Conservation (phyloP, 805 yeast genomes). For the Myxozyma neotropica region DNA sequence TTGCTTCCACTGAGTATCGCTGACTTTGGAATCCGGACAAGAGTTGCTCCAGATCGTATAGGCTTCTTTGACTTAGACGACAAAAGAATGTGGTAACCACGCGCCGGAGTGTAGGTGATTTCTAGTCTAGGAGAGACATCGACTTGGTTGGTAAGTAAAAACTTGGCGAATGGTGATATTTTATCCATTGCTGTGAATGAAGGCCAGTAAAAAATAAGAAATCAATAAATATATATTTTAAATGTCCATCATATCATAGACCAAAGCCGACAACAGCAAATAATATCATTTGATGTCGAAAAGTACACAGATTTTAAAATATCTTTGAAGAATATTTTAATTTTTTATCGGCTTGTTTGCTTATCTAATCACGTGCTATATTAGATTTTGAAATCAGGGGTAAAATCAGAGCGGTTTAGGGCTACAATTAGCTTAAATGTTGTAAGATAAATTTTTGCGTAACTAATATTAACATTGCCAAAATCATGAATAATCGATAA, state of each 20-base stretch:
- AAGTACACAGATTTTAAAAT: no score
- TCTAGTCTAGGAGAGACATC: constrained; percentile 15
- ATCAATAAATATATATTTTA: background rate
- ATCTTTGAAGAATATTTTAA: no score
- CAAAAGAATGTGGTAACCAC: constrained; percentile 23
- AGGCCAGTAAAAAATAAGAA: background rate
- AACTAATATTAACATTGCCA: no score
- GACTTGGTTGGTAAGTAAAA: constrained; percentile 13
- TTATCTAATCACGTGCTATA: background rate
- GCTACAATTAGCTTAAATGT: no score
- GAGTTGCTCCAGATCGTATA: constrained; percentile 24
- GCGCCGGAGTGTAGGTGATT: constrained; percentile 13
- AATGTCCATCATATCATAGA: no score
- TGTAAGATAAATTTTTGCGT: no score
- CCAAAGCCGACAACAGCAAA: no score
- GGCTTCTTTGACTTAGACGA: constrained; percentile 33
- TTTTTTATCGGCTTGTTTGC: background rate
- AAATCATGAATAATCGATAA: no score
- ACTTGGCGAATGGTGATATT: constrained; percentile 9
- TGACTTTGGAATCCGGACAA: constrained; percentile 43
- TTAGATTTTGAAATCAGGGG: background rate
- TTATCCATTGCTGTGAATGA: constrained; percentile 10
- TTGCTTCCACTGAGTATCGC: constrained; percentile 43
- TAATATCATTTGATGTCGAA: no score
- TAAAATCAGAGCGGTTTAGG: background rate